phyloP scores from a whole-genome alignment of 2,329 filamentous ascomycete species.

The Sclerotinia nivalis region DNA sequence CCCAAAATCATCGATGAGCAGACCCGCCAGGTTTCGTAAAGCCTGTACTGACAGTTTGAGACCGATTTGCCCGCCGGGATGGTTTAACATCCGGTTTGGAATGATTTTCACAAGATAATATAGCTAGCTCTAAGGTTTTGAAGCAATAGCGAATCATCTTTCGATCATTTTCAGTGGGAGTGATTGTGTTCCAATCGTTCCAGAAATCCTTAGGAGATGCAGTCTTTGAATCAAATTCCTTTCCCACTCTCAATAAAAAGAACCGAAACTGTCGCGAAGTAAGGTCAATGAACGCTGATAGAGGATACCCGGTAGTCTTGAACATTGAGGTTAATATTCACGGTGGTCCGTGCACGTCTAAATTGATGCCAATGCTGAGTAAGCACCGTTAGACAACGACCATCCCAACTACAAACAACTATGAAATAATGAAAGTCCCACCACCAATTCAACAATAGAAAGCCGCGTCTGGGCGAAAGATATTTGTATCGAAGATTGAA shows the following conservation, averaged over 20 bases:
- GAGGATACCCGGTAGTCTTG: neutral
- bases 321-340: neutral
- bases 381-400: neutral
- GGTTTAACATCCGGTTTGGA: neutral
- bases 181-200: neutral
- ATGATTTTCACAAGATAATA: neutral
- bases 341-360: neutral
- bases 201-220: neutral
- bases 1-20: no score
- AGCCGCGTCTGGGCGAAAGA: no score
- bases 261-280: no score
- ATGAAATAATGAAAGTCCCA: neutral
- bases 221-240: neutral
- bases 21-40: neutral
- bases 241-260: neutral
- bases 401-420: neutral
- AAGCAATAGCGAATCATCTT: neutral
- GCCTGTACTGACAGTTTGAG: neutral
- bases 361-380: neutral
- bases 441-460: neutral
- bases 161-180: neutral
- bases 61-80: neutral
- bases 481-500: no score
- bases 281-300: neutral
- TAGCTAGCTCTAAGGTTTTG: neutral